Evolutionary conservation across 345 rosid genomes (phyloP), one percentile per base, ranked within the genome.

Genomic region (Conringia planisiliqua): DNA sequence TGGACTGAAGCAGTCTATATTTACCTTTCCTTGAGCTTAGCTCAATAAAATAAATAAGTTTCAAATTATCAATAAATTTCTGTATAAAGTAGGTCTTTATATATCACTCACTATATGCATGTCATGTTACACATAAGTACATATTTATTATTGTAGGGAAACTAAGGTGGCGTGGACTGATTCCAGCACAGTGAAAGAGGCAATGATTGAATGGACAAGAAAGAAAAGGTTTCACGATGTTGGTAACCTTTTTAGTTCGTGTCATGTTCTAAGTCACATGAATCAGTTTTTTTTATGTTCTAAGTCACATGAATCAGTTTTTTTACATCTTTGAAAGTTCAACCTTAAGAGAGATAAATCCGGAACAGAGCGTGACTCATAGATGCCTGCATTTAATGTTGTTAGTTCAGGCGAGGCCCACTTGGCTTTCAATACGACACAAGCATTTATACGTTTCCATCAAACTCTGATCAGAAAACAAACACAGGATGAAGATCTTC

Each of bases 251-350:
- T 60, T 51, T 10, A 68, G 30, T 40, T 75, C 69, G 74, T 75
- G 79, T 75, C 79, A 68, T 75, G 79, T 52, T 68, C 2, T 60
- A 39, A 40, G 14, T 68, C 79, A 68, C 79, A 75, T 75, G 79
- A 67, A 75, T 68, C 73, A 68, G 29, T 36, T 74, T 33, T 6
- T 9, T 63, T 58, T n/a, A 68, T 75, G 79, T 52, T 68, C 2
- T 60, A 39, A 40, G 14, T 68, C 79, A 68, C 79, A 75, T 75
- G 79, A 67, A 75, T 68, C 73, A 68, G 29, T 36, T 74, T 33
- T 6, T 9, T 63, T 58, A 74, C 54, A 66, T 17, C 32, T 58
- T 47, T 32, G 42, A 27, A 57, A 65, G 40, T 43, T 56, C 50
- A 66, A 59, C 35, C 73, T 67, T 57, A 50, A 22, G 69, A 59